Conservation (phyloP, 73 alveolate species). For the Durusdinium trenchii region DNA sequence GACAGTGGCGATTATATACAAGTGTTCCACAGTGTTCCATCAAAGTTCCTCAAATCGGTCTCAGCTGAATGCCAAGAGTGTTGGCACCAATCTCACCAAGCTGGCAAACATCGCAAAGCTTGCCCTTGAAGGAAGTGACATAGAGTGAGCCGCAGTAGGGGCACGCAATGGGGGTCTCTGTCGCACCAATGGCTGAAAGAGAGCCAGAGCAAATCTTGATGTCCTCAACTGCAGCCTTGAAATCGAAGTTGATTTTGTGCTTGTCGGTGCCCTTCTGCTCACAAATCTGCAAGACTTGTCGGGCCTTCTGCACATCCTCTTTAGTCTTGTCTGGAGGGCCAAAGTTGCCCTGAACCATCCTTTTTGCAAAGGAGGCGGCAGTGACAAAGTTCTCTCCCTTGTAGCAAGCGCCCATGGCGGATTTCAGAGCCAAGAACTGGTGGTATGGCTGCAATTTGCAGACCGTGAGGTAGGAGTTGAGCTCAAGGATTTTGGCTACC, state of each 20-base stretch:
- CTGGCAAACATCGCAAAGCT: conserved; percentile 67
- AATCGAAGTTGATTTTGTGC: conserved; percentile 77
- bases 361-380: conserved; percentile 88
- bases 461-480: conserved; percentile 64
- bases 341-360: conserved; percentile 82
- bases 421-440: conserved; percentile 58
- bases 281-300: conserved; percentile 88
- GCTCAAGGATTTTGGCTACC: conserved; percentile 80
- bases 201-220: conserved; percentile 64
- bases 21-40: background rate
- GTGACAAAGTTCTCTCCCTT: conserved; percentile 92
- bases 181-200: conserved; percentile 34
- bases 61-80: conserved; percentile 89
- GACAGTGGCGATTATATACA: background rate
- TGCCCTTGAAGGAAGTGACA: conserved; percentile 68
- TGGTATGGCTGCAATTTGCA: conserved; percentile 91
- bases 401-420: conserved; percentile 81
- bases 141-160: conserved; percentile 57
- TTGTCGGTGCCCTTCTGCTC: conserved; percentile 87
- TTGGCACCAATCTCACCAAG: conserved; percentile 91
- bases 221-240: conserved; percentile 65
- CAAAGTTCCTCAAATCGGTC: conserved; percentile 76
- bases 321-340: conserved; percentile 33
- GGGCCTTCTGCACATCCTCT: conserved; percentile 81
- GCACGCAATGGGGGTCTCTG: conserved; percentile 44